Evolutionary conservation across 306 rosid species (phyloP), one percentile per base, ranked within the genome.

Genomic region (Parietaria judaica): DNA sequence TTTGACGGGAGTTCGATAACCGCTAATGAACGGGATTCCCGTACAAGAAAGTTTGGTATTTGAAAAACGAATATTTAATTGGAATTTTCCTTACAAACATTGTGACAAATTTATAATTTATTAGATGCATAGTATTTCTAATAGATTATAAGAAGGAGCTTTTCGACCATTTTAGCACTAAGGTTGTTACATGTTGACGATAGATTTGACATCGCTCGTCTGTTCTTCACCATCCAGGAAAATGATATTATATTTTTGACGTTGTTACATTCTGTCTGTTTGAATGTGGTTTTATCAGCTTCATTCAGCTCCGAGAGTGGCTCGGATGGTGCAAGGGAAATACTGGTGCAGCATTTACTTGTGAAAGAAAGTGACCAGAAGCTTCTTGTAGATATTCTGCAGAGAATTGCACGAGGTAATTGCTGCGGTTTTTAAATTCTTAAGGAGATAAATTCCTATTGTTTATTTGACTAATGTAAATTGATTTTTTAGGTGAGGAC

Each of bases 321-420:
- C 64, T 70, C 73, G 63, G 83, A 76, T 66, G 70, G 71, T 76
- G 77, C 68, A 56, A 77, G 84, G 77, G 97, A 87, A 77, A 66
- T 91, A 64, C 71, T 88, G 89, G 95, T 88, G 74, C 95, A 88
- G 76, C 98, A 91, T 77, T 75, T 91, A 78, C 88, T 91, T 73
- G 84, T 91, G 51, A 85, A 85, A 66, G 98, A 88, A 65, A 79
- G 76, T 71, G 86, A 85, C 72, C 78, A 70, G 65, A 85, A 80
- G 70, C 84, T 91, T 41, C 77, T 91, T 9, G 65, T 76, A 78
- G 88, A 91, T 55, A 68, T 91, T 80, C 96, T 75, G 70, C 78
- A 75, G 72, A 83, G 83, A 80, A 51, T 88, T 66, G 67, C 72
- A 36, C 34, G 71, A 68, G 97, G 97, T 91, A 55, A 69, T 58